Evolutionary conservation across 306 rosid genomes (phyloP).

Genomic region (Rosa chinensis): DNA sequence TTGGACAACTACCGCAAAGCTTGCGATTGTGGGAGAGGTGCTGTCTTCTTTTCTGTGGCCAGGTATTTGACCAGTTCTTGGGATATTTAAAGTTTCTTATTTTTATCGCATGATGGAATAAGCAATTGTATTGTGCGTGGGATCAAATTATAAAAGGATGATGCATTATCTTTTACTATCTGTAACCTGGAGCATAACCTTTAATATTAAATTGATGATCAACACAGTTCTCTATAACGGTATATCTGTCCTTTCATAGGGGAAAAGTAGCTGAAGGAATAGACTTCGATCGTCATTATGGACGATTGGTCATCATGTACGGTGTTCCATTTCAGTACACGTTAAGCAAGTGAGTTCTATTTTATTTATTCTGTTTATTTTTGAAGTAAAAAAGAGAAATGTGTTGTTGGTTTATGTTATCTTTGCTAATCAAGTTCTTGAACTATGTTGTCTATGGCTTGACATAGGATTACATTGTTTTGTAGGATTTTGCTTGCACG

Average conservation of each 20-base stretch:
- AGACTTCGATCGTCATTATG: conserved; percentile 92
- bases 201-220: neutral
- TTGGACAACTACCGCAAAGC: conserved; percentile 95
- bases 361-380: neutral
- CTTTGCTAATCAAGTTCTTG: conserved; percentile 2
- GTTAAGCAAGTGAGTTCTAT: conserved; percentile 76
- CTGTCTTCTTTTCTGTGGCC: conserved; percentile 94
- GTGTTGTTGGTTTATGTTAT: conserved; percentile 7
- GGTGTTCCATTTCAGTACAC: conserved; percentile 96
- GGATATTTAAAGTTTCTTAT: conserved; percentile 9
- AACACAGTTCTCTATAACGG: neutral
- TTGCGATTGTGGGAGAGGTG: conserved; percentile 98
- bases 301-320: conserved; percentile 85
- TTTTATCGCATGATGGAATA: neutral
- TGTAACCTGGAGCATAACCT: neutral
- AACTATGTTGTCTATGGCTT: conserved; percentile 17
- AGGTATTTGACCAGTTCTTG: conserved; percentile 44
- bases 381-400: neutral
- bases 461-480: conserved; percentile 21
- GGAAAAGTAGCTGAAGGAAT: conserved; percentile 95
- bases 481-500: conserved; percentile 89
- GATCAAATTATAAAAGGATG: neutral
- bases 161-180: neutral
- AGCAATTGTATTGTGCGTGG: neutral
- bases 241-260: conserved; percentile 41